Conservation (phyloP, 2,329 filamentous ascomycete genomes). For the Ascochyta rabiei region DNA sequence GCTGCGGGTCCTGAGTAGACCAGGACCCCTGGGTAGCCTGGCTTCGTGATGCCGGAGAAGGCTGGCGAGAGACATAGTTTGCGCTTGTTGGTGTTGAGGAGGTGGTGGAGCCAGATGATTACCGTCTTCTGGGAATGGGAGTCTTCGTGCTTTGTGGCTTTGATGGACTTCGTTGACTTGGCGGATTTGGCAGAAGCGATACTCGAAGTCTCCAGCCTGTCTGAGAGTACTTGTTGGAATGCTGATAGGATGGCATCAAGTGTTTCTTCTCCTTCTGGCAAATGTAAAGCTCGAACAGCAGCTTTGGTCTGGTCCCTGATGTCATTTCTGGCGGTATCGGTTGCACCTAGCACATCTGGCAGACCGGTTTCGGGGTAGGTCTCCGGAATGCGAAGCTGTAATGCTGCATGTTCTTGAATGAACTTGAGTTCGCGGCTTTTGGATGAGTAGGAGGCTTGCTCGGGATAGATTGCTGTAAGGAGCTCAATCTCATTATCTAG, state of each 20-base stretch:
- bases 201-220: neutral
- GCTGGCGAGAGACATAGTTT: slow-evolving; percentile 50
- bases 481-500: slow-evolving; percentile 50
- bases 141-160: slow-evolving; percentile 18
- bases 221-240: slow-evolving; percentile 43
- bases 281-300: slow-evolving; percentile 29
- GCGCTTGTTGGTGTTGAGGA: slow-evolving; percentile 54
- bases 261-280: slow-evolving; percentile 50
- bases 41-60: slow-evolving; percentile 54
- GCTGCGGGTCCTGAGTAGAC: slow-evolving; percentile 49
- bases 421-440: slow-evolving; percentile 50
- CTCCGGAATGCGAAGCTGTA: slow-evolving; percentile 49
- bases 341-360: slow-evolving; percentile 50
- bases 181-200: neutral
- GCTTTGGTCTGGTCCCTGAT: slow-evolving; percentile 42
- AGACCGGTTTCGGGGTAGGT: slow-evolving; percentile 45
- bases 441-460: slow-evolving; percentile 43
- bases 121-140: slow-evolving; percentile 39
- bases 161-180: neutral
- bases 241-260: slow-evolving; percentile 51
- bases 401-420: slow-evolving; percentile 28
- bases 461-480: slow-evolving; percentile 54
- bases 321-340: slow-evolving; percentile 43
- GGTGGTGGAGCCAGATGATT: slow-evolving; percentile 55
- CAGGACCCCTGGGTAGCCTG: slow-evolving; percentile 55